A percentile compares a stretch with the other conserved stretches of the same genome.
phyloP scores from a whole-genome alignment of 1,284 basidiomycete genomes.

The Tranzscheliella williamsii region DNA sequence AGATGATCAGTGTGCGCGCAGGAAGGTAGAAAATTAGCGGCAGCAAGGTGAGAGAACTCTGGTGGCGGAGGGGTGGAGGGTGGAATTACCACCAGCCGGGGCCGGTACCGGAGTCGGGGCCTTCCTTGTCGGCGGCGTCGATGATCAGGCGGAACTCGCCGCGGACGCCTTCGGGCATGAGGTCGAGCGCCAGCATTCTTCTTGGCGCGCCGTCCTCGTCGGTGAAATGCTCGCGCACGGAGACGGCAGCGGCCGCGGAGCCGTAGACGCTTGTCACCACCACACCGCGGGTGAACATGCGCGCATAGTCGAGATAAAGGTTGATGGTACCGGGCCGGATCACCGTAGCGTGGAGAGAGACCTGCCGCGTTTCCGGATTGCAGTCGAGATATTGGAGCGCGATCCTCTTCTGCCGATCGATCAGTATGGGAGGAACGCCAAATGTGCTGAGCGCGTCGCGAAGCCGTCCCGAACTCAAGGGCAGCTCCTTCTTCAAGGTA shows the following conservation, averaged over 20 bases:
- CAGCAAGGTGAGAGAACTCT: no score
- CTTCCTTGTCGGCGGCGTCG: constrained; percentile 37
- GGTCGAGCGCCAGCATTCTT: constrained; percentile 28
- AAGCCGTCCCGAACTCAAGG: constrained; percentile 19
- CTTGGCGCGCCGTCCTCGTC: constrained; percentile 23
- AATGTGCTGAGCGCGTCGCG: constrained; percentile 40
- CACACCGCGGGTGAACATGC: constrained; percentile 45
- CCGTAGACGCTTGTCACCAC: constrained; percentile 21
- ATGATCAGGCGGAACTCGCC: constrained; percentile 35
- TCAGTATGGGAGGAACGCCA: constrained; percentile 42
- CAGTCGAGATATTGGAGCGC: constrained; percentile 34
- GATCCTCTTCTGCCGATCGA: constrained; percentile 27
- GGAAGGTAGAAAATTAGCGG: no score
- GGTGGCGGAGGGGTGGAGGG: no score
- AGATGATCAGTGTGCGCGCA: no score
- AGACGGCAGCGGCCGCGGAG: constrained; percentile 14
- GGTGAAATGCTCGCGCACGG: constrained; percentile 25
- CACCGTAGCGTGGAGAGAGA: constrained; percentile 27
- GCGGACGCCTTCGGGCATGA: constrained; percentile 18
- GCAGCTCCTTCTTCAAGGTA: constrained; percentile 34
- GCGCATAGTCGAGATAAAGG: constrained; percentile 39
- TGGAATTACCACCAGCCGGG: constrained; percentile 43
- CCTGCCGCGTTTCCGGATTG: constrained; percentile 33
- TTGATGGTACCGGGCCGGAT: constrained; percentile 33
- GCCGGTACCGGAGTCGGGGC: constrained; percentile 28